Conservation (phyloP, 371 early-diverging fungal species). For the Saksenaea oblongispora region DNA sequence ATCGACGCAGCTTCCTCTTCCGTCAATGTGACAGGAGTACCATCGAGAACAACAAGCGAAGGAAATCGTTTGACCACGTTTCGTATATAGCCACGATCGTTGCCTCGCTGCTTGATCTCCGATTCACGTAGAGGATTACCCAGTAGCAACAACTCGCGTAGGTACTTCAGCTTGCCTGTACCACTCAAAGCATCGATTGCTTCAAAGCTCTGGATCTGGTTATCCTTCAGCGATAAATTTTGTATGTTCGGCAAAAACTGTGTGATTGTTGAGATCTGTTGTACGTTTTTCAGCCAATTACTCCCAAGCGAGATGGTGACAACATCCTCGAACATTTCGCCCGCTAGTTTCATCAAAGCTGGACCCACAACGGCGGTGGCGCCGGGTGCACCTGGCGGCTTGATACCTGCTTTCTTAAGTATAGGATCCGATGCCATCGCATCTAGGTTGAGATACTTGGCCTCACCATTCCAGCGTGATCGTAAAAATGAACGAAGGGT, state of each 20-base stretch:
- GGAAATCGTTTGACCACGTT: conserved; percentile 56
- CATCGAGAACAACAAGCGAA: conserved; percentile 52
- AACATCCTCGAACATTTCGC: conserved; percentile 58
- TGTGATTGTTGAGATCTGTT: conserved; percentile 54
- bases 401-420: conserved; percentile 41
- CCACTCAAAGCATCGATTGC: conserved; percentile 56
- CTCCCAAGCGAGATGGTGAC: conserved; percentile 52
- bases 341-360: conserved; percentile 65
- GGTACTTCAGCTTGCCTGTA: conserved; percentile 42
- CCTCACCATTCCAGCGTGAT: conserved; percentile 49
- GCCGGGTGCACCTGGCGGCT: conserved; percentile 42
- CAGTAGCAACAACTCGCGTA: conserved; percentile 53
- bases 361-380: conserved; percentile 56
- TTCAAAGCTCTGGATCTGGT: conserved; percentile 46
- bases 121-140: conserved; percentile 56
- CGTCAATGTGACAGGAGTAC: conserved; percentile 25
- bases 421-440: conserved; percentile 55
- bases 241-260: conserved; percentile 54
- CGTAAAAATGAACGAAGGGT: conserved; percentile 43
- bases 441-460: conserved; percentile 51
- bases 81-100: conserved; percentile 40
- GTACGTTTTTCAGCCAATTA: conserved; percentile 50
- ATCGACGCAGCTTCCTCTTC: conserved; percentile 27
- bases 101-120: conserved; percentile 49
- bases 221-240: conserved; percentile 59